Base-by-base conservation (phyloP, 208 protist species). In the Polymyxa betae region DNA sequence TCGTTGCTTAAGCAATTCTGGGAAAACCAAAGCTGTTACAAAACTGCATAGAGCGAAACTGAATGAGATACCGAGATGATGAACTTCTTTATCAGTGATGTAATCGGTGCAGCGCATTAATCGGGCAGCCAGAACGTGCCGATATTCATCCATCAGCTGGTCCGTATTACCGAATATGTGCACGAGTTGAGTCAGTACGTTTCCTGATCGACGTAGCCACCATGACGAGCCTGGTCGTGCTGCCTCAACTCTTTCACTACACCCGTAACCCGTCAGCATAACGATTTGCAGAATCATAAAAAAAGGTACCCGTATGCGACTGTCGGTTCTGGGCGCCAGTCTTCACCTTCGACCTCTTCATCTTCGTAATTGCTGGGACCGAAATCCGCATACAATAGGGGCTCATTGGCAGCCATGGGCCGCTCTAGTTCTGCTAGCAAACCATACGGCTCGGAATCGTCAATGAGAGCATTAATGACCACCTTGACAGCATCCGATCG, bases 1-100 rank as follows among this genome's bases (percentile, higher is more conserved):
- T 35, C 72, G 72, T 43, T 82, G 72, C 72, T 82, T 82, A 43
- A 82, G 40, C 72, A 82, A 35, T 35, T 82, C 72, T 82, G 5
- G 72, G 40, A 43, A 82, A 82, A 43, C 5, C 5, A n/a, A 5
- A 35, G 5, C n/a, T 16, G n/a, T 5, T 5, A 82, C 35, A 82
- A 82, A 35, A 82, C 40, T 5, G n/a, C 5, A 45, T 35, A 35
- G 35, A 5, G 72, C 72, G 35, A 5, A 35, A 45, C 5, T 40
- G 29, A 32, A 29, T 5, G n/a, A 82, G 16, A 38, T 5, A 82
- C 72, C 72, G 5, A 82, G n/a, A 82, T 82, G 40, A 82, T 82
- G 72, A 35, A 82, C 72, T n/a, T 82, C 72, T 35, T 16, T 43
- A 5, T 82, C 72, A n/a, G 72, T 82, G 40, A 38, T 43, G 40